Conservation (phyloP, 2,329 filamentous ascomycete species). For the Bertia moriformis region DNA sequence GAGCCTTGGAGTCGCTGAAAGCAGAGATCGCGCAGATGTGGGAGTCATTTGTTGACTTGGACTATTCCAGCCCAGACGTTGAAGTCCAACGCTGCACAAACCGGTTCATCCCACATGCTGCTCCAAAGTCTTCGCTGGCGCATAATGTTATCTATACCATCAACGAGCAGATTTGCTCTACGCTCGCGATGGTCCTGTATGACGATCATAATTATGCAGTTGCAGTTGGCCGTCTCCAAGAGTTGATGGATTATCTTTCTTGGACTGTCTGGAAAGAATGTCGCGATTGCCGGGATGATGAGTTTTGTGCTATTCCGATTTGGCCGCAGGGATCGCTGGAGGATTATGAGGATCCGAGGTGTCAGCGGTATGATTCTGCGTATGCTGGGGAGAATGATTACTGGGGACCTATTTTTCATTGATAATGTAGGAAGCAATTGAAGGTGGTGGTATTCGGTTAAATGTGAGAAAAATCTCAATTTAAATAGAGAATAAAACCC, state of each 20-base stretch:
- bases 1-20: slow-evolving; percentile 9
- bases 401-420: no score
- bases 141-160: neutral
- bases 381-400: neutral
- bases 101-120: slow-evolving; percentile 1
- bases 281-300: slow-evolving; percentile 2
- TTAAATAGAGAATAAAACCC: no score
- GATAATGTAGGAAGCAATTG: no score
- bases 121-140: neutral
- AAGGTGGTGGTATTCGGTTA: no score
- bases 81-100: slow-evolving; percentile 1
- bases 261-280: slow-evolving; percentile 4
- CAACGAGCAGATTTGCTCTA: slow-evolving; percentile 1
- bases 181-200: slow-evolving; percentile 1
- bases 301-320: slow-evolving; percentile 4
- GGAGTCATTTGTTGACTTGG: slow-evolving; percentile 20
- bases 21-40: slow-evolving; percentile 12
- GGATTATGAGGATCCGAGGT: slow-evolving; percentile 2
- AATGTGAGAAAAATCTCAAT: no score
- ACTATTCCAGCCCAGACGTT: neutral
- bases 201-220: neutral
- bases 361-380: neutral
- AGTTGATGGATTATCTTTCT: slow-evolving; percentile 1
- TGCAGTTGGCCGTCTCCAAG: slow-evolving; percentile 2
- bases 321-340: slow-evolving; percentile 3